Base-by-base conservation (phyloP, 805 yeast genomes). In the Kockiozyma suomiensis region DNA sequence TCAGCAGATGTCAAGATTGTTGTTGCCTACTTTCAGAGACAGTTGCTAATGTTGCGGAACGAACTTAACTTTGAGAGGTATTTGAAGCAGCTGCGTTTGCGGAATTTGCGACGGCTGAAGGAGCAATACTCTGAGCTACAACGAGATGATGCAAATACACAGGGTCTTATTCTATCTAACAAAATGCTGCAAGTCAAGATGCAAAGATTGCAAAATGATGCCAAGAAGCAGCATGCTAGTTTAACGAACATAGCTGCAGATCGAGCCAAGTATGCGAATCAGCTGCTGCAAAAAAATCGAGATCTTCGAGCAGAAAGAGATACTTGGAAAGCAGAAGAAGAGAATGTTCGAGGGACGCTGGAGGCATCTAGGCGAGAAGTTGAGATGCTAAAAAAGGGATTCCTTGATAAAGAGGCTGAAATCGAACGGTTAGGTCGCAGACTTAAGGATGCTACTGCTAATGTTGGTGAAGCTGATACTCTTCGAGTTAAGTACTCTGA, bases 21-120 rank as follows among this genome's bases (percentile, higher is more conserved):
- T 3, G 49, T 23, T 5, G 30, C 37, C 4, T 50, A 51, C 69
- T 75, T 79, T 13, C 82, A 82, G 56, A 75, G 89, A 57, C 89
- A 86, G 67, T 72, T 85, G 15, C 70, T 85, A 56, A 74, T 85
- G 38, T 66, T 78, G 59, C 79, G 79, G 53, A 86, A 86, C 69
- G 90, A 86, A 68, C 73, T 84, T 40, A 86, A 84, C 50, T 86
- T 86, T 66, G 75, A 82, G 2, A 77, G 79, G 50, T 85, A 82
- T 70, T 68, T 83, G 66, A 81, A 81, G 50, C 76, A 80, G 52
- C 74, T 82, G 59, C 76, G 75, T 56, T 79, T 80, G 64, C 74
- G 72, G 33, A 70, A 76, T 5, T 68, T 73, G n/a, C 67, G 71
- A 19, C 67, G 72, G 26, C 67, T 78, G 54, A 74, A 72, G 42